Conservation (phyloP, 495 filamentous ascomycete species). For the Penicillium diatomitis region DNA sequence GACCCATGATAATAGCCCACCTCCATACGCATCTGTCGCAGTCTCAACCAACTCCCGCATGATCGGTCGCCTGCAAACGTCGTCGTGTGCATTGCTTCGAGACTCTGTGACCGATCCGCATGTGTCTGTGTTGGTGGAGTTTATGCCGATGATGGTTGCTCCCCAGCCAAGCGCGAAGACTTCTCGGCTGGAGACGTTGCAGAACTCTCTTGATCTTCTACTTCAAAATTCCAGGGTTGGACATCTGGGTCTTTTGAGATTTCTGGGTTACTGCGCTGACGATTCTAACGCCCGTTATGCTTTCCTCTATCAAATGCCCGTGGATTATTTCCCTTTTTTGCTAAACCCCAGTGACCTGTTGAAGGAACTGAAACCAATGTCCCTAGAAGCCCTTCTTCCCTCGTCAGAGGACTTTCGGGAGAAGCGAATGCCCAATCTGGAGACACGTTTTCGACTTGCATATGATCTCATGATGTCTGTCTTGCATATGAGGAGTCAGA, state of each 20-base stretch:
- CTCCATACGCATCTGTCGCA: conserved; percentile 38
- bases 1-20: conserved; percentile 35
- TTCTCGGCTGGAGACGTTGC: conserved; percentile 30
- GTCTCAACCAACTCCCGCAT: conserved; percentile 39
- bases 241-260: conserved; percentile 54
- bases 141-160: conserved; percentile 36
- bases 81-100: conserved; percentile 27
- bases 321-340: conserved; percentile 41
- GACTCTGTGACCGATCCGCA: conserved; percentile 29
- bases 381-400: conserved; percentile 40
- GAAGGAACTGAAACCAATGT: conserved; percentile 33
- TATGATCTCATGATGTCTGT: conserved; percentile 69
- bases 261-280: conserved; percentile 83
- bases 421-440: conserved; percentile 45
- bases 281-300: conserved; percentile 67
- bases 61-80: conserved; percentile 35
- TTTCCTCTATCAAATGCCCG: conserved; percentile 75
- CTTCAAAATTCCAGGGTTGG: conserved; percentile 46
- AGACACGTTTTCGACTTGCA: conserved; percentile 78
- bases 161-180: conserved; percentile 20
- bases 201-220: conserved; percentile 36
- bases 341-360: conserved; percentile 35
- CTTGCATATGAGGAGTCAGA: conserved; percentile 65
- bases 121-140: conserved; percentile 37
- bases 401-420: conserved; percentile 34